These are phyloP conservation scores for Celoporthe dispersa DNA, from an alignment of 2,329 filamentous ascomycete species.

Conservation along the genomic window DNA sequence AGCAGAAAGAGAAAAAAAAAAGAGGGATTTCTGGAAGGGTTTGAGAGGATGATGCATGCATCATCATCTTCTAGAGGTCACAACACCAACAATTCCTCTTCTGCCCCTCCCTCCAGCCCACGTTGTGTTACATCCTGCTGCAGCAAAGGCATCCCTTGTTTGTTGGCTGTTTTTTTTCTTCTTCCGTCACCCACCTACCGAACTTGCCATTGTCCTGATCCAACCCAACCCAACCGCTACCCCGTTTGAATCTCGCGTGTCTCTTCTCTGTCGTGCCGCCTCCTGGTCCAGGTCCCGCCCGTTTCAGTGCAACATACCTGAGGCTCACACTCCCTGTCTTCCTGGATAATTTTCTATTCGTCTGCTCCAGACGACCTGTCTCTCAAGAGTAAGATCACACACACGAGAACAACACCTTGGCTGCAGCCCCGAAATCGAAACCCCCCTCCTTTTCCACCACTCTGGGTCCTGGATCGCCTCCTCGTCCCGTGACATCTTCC, in stretches of 20 bases:
- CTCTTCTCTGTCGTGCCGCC: background rate
- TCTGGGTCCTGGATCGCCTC: constrained; percentile 13
- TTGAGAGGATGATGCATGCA: background rate
- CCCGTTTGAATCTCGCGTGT: constrained; percentile 1
- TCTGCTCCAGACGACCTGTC: background rate
- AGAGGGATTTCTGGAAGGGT: background rate
- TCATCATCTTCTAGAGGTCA: background rate
- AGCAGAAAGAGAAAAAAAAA: background rate
- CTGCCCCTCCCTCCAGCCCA: background rate
- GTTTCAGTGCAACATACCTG: constrained; percentile 9
- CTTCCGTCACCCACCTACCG: background rate
- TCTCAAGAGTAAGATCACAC: constrained; percentile 1
- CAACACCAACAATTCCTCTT: background rate
- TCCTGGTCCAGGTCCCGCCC: constrained; percentile 3
- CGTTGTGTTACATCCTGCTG: background rate
- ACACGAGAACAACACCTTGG: background rate
- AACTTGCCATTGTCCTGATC: background rate
- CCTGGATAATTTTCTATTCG: background rate
- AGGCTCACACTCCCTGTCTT: background rate
- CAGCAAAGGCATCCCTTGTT: background rate
- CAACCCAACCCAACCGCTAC: background rate
- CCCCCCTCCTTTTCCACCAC: background rate
- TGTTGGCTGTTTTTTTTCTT: background rate
- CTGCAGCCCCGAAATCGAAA: background rate
- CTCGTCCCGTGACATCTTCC: constrained; percentile 10